Base-by-base conservation (phyloP, 148 eudicot genomes). In the Camellia granthamiana region DNA sequence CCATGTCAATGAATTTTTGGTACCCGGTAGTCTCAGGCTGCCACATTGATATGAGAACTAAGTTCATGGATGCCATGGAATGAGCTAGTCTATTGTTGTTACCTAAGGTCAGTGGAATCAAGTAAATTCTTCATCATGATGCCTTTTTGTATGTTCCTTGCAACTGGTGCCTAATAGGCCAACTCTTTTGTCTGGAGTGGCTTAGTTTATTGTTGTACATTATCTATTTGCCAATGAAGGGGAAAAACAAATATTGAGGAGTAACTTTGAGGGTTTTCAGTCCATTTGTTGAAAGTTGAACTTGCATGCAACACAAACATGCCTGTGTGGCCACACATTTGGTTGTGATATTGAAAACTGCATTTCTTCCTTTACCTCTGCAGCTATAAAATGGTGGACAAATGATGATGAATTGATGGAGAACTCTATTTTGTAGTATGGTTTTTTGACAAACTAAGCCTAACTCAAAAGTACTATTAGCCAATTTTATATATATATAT, bases 211-310 rank as follows among this genome's bases (percentile, higher is more conserved):
- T 65, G 38, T 64, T 38, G 2, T 21, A 23, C 38, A 64, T 11
- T 23, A 19, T 38, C 69, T 64, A 30, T 64, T 64, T 23, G 42
- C 15, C 30, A 64, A 64, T 0, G 38, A 30, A 30, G 12, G 0
- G 2, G 70, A 18, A 66, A 66, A 66, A 30, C 44, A 41, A 41
- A 38, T 66, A 12, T 42, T 43, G 38, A 12, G 46, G 43, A 14
- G 38, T 49, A 43, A 69, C 51, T 16, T 68, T 14, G 15, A 69
- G 74, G 74, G 30, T 47, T 70, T 47, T 8, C 56, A 3, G 54
- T 44, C 74, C 55, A 70, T 47, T 70, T 70, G 55, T 70, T 70
- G 55, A 70, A 8, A 16, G 55, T 46, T 54, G 56, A 70, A 70
- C 7, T 47, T 21, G 49, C 14, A 68, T 8, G 3, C 38, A 19